Base-by-base conservation (phyloP, 1,284 basidiomycete species). In the Trichosporon ovoides region DNA sequence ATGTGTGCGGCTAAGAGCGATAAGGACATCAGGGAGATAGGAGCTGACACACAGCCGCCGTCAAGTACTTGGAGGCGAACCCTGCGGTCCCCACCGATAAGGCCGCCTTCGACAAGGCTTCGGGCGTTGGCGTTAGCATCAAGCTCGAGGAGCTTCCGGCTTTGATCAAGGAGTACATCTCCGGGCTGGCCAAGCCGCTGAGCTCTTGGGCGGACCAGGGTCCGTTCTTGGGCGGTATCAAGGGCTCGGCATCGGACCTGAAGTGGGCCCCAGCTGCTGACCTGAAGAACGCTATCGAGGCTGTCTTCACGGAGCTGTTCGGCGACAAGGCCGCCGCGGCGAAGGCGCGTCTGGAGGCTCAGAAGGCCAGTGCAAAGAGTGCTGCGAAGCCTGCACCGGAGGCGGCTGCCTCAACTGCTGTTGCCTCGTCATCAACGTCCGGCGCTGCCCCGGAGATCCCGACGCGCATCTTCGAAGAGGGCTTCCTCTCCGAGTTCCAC, bases 401-500 rank as follows among this genome's bases (percentile, higher is more conserved):
- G 49, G 12, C 31, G 33, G 28, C 57, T 13, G 52, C 53, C 12
- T 3, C 57, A 0, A 14, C 38, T 1, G 35, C 66, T 18, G 59
- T 66, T 11, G 37, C 68, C 10, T 63, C 73, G 2, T 72, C 81
- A n/a, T 63, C 69, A 3, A 66, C 68, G 7, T 65, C 70, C 5
- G 67, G 70, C 0, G 61, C 66, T 4, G 43, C 68, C 14, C 69
- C 69, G 9, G 63, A 64, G 46, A 72, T 77, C 53, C 75, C 76
- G n/a, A 75, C 74, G 38, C 72, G 71, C 16, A 90, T 98, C 55
- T 99, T 98, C 74, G 85, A 89, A 62, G 92, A 96, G 73, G 96
- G 96, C 13, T 98, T 97, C 81, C 84, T 99, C 16, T 92, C 92
- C 5, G 82, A 85, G 60, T 86, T 99, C 38, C 94, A 99, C 77